These are phyloP conservation scores for Forsythia suspensa DNA, from an alignment of 257 asterid species.

Conservation along the genomic window DNA sequence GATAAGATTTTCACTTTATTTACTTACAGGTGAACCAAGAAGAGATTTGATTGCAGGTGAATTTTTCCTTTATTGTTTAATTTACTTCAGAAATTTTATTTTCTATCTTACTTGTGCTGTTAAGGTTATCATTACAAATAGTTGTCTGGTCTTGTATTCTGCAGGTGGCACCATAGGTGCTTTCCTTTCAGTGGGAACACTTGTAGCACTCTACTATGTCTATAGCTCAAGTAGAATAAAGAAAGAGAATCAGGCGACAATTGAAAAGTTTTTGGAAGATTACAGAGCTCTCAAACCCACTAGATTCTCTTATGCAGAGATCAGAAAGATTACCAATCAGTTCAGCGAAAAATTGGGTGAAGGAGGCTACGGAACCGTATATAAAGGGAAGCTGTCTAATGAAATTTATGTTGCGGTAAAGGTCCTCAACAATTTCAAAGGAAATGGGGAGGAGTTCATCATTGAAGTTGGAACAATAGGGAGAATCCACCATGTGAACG, in stretches of 20 bases:
- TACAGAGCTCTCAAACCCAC: constrained; percentile 18
- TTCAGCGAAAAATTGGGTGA: constrained; percentile 40
- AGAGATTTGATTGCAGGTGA: background rate
- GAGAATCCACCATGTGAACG: constrained; percentile 39
- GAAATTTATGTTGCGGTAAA: constrained; percentile 44
- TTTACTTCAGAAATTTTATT: background rate
- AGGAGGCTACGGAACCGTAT: constrained; percentile 47
- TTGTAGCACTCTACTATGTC: background rate
- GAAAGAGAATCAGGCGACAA: constrained; percentile 3
- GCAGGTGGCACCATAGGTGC: constrained; percentile 5
- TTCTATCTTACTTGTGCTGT: background rate
- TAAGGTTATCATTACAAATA: background rate
- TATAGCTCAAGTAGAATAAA: constrained; percentile 6
- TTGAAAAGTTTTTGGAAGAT: constrained; percentile 14
- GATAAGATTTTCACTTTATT: background rate
- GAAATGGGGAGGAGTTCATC: constrained; percentile 45
- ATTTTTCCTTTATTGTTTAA: background rate
- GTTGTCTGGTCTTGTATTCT: background rate
- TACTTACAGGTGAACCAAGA: background rate
- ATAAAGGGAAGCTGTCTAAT: constrained; percentile 36
- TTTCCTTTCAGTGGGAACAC: background rate
- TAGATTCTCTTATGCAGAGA: constrained; percentile 27
- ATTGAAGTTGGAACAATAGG: constrained; percentile 46
- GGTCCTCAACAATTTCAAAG: constrained; percentile 34
- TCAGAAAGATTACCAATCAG: constrained; percentile 21